Base-by-base conservation (phyloP, 495 filamentous ascomycete species). In the Trichoderma reesei region DNA sequence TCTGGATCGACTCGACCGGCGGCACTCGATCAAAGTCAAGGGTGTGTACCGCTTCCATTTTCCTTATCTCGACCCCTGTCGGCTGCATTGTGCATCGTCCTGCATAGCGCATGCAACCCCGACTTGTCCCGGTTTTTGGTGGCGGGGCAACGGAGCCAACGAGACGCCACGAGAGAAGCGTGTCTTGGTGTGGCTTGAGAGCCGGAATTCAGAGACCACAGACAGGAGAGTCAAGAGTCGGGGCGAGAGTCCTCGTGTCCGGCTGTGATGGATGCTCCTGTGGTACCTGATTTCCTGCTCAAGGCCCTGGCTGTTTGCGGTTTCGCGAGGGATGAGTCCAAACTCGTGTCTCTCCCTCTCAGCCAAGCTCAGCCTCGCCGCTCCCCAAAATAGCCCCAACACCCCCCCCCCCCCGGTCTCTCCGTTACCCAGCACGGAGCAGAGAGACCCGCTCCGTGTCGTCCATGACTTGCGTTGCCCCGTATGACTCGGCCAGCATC, bases 1-100 rank as follows among this genome's bases (percentile, higher is more conserved):
- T 98, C 81, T 98, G 94, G 94, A 92, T 98, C 71, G 94, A 98
- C 75, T 76, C 85, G 69, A 73, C 75, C 65, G 88, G 87, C 72
- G 88, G 87, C 67, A 81, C 87, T 69, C 90, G 92, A 66, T 92
- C 90, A 73, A 96, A 96, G 80, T 89, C 89, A 70, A 92, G 91
- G 85, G 94, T 96, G 80, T 81, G 90, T 78, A 26, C 26, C 61
- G 64, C 51, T 33, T 56, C 26, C 51, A 4, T 56, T 56, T 56
- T 56, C 26, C 51, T 56, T 56, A 56, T 56, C 51, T 56, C 51
- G 31, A 76, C 65, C 64, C 67, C 61, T 69, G 67, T 46, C 42
- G 16, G 42, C 42, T 46, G 42, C 42, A 46, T 46, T 46, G 38
- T 46, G 42, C 42, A 46, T 46, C 51, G 5, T 56, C 51, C 16